These are phyloP conservation scores for Nicotiana rustica DNA, from an alignment of 305 asterid species.

Conservation along the genomic window DNA sequence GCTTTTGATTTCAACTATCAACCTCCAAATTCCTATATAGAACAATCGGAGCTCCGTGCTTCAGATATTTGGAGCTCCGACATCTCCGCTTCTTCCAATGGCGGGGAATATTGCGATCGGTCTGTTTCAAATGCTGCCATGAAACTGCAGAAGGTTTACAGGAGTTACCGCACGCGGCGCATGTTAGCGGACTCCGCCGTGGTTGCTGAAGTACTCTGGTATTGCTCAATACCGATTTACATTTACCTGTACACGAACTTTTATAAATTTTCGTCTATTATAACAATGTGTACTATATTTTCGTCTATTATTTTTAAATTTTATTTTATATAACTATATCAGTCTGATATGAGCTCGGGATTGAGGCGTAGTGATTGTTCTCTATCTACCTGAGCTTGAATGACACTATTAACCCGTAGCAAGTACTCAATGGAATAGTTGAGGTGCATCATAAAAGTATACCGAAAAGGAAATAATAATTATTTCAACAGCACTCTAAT, in stretches of 20 bases:
- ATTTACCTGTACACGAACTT: neutral
- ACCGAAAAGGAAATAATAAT: neutral
- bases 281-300: too few relatives aligned
- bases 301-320: too few relatives aligned
- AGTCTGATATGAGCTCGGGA: neutral
- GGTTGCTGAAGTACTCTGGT: conserved; percentile 92
- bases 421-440: too few relatives aligned
- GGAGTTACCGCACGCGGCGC: conserved; percentile 88
- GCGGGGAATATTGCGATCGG: conserved; percentile 18
- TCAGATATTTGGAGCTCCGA: conserved; percentile 32
- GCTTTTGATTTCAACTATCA: conserved; percentile 40
- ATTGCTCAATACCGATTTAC: conserved; percentile 3
- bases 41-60: conserved; percentile 34
- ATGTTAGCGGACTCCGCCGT: conserved; percentile 97
- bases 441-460: too few relatives aligned
- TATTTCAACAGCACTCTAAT: neutral
- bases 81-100: neutral
- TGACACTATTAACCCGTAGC: neutral
- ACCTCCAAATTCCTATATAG: conserved; percentile 37
- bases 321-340: neutral
- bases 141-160: conserved; percentile 82
- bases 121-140: conserved; percentile 64
- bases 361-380: neutral
- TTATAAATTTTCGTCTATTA: neutral
- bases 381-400: neutral